Percentiles rank a stretch among this genome's conserved stretches.
Conservation (phyloP, 805 yeast genomes). For the Saturnispora sekii region DNA sequence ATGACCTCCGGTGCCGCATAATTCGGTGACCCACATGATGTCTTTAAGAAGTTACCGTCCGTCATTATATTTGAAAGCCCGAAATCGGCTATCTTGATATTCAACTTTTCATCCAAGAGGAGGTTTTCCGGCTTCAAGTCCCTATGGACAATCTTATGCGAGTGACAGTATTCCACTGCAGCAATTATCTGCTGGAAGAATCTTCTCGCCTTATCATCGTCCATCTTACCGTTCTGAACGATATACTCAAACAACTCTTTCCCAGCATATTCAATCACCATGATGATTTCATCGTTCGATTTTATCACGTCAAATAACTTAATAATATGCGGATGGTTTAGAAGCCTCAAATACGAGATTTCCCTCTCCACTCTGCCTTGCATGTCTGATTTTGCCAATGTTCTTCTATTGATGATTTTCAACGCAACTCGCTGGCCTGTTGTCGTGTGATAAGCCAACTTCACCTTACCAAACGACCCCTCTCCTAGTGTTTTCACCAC, state of each 20-base stretch:
- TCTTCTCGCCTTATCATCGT: slow-evolving; percentile 82
- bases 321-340: slow-evolving; percentile 94
- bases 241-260: slow-evolving; percentile 92
- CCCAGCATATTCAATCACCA: slow-evolving; percentile 97
- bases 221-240: slow-evolving; percentile 88
- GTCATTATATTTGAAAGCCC: slow-evolving; percentile 95
- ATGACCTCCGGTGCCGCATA: slow-evolving; percentile 98
- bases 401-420: slow-evolving; percentile 85
- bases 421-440: slow-evolving; percentile 91
- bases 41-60: slow-evolving; percentile 90
- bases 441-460: slow-evolving; percentile 78
- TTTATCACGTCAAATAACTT: slow-evolving; percentile 92
- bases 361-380: slow-evolving; percentile 95
- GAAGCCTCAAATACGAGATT: slow-evolving; percentile 74
- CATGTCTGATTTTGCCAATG: slow-evolving; percentile 91
- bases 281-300: slow-evolving; percentile 88
- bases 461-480: slow-evolving; percentile 95
- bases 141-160: slow-evolving; percentile 92
- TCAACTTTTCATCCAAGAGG: slow-evolving; percentile 77
- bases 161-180: slow-evolving; percentile 93
- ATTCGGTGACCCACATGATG: slow-evolving; percentile 94
- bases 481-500: slow-evolving; percentile 89
- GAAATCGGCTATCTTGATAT: slow-evolving; percentile 93
- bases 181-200: slow-evolving; percentile 95
- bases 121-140: slow-evolving; percentile 95